Evolutionary conservation across 1,284 basidiomycete species (phyloP), one percentile per base, ranked within the genome.

Genomic region (Melampsora occidentalis): DNA sequence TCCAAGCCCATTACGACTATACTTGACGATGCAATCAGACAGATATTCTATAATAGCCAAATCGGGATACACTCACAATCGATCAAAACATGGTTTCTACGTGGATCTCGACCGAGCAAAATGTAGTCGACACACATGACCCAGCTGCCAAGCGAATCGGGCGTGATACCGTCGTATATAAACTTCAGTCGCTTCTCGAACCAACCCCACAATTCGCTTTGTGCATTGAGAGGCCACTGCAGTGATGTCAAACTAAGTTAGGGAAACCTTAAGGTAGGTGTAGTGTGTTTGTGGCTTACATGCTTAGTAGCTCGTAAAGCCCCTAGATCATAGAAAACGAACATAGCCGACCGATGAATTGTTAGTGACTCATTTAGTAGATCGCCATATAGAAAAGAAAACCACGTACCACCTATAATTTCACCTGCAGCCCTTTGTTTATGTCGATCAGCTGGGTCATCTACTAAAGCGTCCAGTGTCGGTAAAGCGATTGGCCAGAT

Each of bases 351-450:
- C 18, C 25, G 20, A n/a, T 28, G 12, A 64, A 64, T 62, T 25
- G 33, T 61, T 9, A 67, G 4, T 33, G 31, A 25, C 20, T 33
- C 31, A 46, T 35, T 20, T 39, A 31, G 48, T 71, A 82, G 77
- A 80, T 89, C 89, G 89, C 79, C 89, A 86, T 69, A 91, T 82
- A 25, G 20, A 18, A 42, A 25, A 18, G 7, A 25, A 46, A 63
- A 20, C 10, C 18, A 70, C 66, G 91, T 81, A 61, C 94, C 95
- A 63, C 89, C 87, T 49, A 97, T 82, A 42, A 97, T 85, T 85
- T 99, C 96, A 69, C 91, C 92, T 7, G 91, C 90, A 28, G 93
- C 93, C 42, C 95, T 88, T 81, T 96, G 94, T 84, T 93, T 92
- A 85, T 93, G 96, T 76, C 93, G 91, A 82, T 97, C 92, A 59